Conservation (phyloP, 176 grass and related monocot genomes). For the Puccinellia tenuiflora region DNA sequence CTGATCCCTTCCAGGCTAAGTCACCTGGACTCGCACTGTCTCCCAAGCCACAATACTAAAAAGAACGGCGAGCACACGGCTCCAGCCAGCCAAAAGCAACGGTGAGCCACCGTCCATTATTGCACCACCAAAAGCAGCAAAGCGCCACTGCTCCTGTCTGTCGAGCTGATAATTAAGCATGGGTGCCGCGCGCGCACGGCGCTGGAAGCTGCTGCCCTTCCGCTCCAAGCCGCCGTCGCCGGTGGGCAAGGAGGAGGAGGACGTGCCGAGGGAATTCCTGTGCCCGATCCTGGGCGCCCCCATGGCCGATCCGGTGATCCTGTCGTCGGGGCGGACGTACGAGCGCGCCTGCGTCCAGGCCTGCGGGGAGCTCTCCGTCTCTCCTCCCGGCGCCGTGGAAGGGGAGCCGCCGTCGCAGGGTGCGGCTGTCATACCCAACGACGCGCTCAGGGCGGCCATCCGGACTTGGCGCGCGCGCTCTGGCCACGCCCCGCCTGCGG, state of each 20-base stretch:
- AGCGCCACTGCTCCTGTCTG: background rate
- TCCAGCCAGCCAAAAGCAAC: slow-evolving; percentile 11
- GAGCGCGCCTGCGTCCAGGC: background rate
- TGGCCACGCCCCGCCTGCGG: background rate
- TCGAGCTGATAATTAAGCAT: slow-evolving; percentile 20
- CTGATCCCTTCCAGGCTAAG: slow-evolving; percentile 35
- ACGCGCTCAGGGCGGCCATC: slow-evolving; percentile 52
- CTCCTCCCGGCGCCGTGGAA: background rate
- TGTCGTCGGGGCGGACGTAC: background rate
- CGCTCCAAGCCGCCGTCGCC: slow-evolving; percentile 3
- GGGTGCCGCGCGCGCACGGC: slow-evolving; percentile 23
- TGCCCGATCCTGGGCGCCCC: background rate
- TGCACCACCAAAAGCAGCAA: slow-evolving; percentile 13
- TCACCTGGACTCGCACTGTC: slow-evolving; percentile 1
- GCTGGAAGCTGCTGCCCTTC: slow-evolving; percentile 48
- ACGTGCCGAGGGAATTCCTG: background rate
- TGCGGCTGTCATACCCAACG: slow-evolving; percentile 50
- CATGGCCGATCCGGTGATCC: slow-evolving; percentile 8
- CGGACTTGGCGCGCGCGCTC: slow-evolving; percentile 40
- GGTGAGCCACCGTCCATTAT: slow-evolving; percentile 27
- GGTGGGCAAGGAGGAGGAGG: background rate
- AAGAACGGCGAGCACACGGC: slow-evolving; percentile 1
- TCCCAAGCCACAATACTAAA: background rate
- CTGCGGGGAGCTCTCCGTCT: background rate
- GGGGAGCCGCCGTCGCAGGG: background rate